Conservation (phyloP, 1,139 yeast species). For the Taphrina populina region DNA sequence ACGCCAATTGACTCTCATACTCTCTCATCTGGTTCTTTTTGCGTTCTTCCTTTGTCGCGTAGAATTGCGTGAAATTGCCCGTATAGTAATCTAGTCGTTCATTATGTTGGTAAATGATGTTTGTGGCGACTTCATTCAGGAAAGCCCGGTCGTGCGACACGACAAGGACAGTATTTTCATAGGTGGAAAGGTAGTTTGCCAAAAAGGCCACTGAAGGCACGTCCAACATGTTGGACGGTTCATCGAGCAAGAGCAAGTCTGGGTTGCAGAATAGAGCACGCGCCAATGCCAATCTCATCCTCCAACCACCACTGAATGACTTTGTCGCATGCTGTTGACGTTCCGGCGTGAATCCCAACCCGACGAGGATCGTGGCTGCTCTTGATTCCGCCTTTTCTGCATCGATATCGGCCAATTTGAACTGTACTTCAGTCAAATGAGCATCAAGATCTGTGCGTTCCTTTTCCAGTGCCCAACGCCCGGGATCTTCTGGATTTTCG, state of each 20-base stretch:
- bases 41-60: slow-evolving; percentile 92
- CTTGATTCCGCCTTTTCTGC: slow-evolving; percentile 96
- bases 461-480: slow-evolving; percentile 75
- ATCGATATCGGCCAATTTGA: slow-evolving; percentile 86
- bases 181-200: slow-evolving; percentile 77
- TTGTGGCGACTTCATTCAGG: slow-evolving; percentile 96
- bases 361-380: slow-evolving; percentile 91
- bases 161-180: slow-evolving; percentile 87
- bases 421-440: slow-evolving; percentile 74
- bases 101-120: slow-evolving; percentile 94
- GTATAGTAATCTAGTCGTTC: slow-evolving; percentile 94
- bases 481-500: slow-evolving; percentile 74
- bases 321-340: slow-evolving; percentile 81
- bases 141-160: slow-evolving; percentile 98
- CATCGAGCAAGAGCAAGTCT: slow-evolving; percentile 86
- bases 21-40: slow-evolving; percentile 89
- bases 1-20: slow-evolving; percentile 95
- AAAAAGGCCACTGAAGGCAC: slow-evolving; percentile 95
- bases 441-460: slow-evolving; percentile 83
- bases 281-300: slow-evolving; percentile 98
- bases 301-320: slow-evolving; percentile 98
- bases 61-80: slow-evolving; percentile 90
- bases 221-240: slow-evolving; percentile 99
- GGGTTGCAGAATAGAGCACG: slow-evolving; percentile 97
- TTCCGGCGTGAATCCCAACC: slow-evolving; percentile 88